Evolutionary conservation across 495 filamentous ascomycete species (phyloP), one percentile per base, ranked within the genome.

Genomic region (Penicillium dipodomyicola): DNA sequence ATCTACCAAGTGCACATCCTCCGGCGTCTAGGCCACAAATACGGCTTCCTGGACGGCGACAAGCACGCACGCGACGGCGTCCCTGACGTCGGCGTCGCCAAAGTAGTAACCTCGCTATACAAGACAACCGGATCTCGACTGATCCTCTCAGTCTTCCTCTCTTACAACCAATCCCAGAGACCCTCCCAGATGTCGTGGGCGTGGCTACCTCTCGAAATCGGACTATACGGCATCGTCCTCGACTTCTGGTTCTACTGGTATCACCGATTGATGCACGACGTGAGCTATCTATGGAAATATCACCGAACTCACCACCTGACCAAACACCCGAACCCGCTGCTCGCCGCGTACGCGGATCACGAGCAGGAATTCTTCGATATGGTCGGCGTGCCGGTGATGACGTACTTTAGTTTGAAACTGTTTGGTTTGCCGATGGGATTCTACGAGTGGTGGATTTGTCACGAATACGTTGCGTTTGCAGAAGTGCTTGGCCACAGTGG

Each of bases 221-320:
- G 74, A 3, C 59, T 77, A 0, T 77, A 77, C 44, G 72, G 69
- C 4, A 69, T 75, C 19, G 60, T 77, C 22, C 74, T 77, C 52
- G 73, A 77, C 59, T 77, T 77, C 52, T 77, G 73, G 73, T 77
- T 72, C 63, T 77, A 77, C 57, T 72, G 71, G 69, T 77, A 74
- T 23, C 74, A 77, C 53, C 72, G 72, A 4, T 51, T 71, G 7
- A 75, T 75, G 74, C 74, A 77, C 49, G 74, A 77, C 52, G 66
- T 73, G 49, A 42, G 56, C 54, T 70, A 67, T 42, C 61, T 77
- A 0, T 77, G 74, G 74, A 72, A 69, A 50, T 77, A 65, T 59
- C 74, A 77, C 58, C 67, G 74, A 43, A 77, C 74, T 4, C 74
- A 77, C 63, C 74, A 77, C 53, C 63, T 77, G 7, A 77, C 74